These are phyloP conservation scores for Leucocoprinus leucothites DNA, from an alignment of 768 basidiomycete genomes.

Conservation along the genomic window DNA sequence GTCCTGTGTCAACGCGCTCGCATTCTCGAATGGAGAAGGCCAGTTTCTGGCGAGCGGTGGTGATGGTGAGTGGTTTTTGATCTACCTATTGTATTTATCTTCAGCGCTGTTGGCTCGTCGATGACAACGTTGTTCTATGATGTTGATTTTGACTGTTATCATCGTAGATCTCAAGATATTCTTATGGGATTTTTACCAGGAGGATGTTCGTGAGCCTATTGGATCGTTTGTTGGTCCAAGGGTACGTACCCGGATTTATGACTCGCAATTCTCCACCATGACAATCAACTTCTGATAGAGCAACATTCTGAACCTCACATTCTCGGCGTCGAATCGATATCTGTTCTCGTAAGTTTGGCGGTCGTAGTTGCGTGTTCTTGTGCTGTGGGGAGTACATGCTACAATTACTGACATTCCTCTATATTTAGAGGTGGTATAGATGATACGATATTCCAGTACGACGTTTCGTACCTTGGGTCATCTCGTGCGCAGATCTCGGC, in stretches of 20 bases:
- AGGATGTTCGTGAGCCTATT: slow-evolving; percentile 43
- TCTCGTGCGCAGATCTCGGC: slow-evolving; percentile 12
- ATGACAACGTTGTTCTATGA: too few relatives aligned
- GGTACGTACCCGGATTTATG: slow-evolving; percentile 24
- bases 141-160: slow-evolving; percentile 5
- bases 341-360: slow-evolving; percentile 55
- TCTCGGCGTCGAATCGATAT: slow-evolving; percentile 63
- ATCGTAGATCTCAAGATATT: slow-evolving; percentile 47
- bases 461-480: slow-evolving; percentile 38
- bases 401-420: background rate
- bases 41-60: slow-evolving; percentile 68
- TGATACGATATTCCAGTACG: slow-evolving; percentile 49
- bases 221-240: slow-evolving; percentile 43
- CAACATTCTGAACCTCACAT: slow-evolving; percentile 69
- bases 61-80: slow-evolving; percentile 47
- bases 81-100: too few relatives aligned
- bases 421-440: slow-evolving; percentile 52
- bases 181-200: slow-evolving; percentile 69
- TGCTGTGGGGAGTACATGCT: slow-evolving; percentile 5
- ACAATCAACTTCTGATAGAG: slow-evolving; percentile 35
- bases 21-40: slow-evolving; percentile 58
- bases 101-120: slow-evolving; percentile 1
- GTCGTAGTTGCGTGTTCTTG: slow-evolving; percentile 12
- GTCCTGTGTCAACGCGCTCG: slow-evolving; percentile 64
- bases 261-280: background rate